Evolutionary conservation across 306 rosid genomes (phyloP).

Genomic region (Castanea sativa): DNA sequence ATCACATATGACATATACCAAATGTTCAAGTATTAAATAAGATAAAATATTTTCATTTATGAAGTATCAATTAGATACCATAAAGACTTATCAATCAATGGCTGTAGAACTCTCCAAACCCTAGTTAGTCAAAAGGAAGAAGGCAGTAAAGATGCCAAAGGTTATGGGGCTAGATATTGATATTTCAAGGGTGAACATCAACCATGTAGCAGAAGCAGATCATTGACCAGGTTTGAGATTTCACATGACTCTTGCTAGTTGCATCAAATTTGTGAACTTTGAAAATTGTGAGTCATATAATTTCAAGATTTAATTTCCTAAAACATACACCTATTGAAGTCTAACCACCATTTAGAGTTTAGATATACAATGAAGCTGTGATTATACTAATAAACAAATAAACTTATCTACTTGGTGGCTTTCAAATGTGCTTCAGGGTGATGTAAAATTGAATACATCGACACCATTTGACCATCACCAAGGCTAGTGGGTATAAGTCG

Average conservation of each 20-base stretch:
- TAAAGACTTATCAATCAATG: neutral
- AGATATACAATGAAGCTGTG: neutral
- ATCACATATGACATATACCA: neutral
- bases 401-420: neutral
- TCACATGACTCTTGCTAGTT: neutral
- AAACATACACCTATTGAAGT: neutral
- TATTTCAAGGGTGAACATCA: neutral
- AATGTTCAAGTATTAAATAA: neutral
- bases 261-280: neutral
- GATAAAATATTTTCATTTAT: neutral
- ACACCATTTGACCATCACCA: too few relatives aligned
- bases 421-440: too few relatives aligned
- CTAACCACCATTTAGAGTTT: neutral
- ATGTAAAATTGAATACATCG: too few relatives aligned
- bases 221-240: neutral
- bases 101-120: too few relatives aligned
- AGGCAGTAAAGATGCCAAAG: too few relatives aligned
- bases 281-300: neutral
- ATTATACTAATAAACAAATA: neutral
- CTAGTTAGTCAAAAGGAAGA: too few relatives aligned
- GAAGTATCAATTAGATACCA: neutral
- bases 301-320: neutral
- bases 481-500: too few relatives aligned
- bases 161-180: too few relatives aligned
- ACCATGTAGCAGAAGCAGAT: neutral